These are phyloP conservation scores for Penicillium nucicola DNA, from an alignment of 495 filamentous ascomycete species.

Conservation along the genomic window DNA sequence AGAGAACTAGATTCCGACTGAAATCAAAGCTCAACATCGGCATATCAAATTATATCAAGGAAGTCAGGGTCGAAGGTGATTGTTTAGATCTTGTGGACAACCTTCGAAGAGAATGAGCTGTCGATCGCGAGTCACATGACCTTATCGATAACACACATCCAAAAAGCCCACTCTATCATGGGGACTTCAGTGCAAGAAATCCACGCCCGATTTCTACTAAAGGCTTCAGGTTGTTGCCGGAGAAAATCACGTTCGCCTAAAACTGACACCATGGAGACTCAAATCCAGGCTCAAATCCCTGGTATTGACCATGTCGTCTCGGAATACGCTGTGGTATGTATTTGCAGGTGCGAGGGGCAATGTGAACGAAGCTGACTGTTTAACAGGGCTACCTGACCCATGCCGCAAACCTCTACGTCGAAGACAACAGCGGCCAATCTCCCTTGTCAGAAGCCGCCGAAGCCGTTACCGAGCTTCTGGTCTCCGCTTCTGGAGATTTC, in stretches of 20 bases:
- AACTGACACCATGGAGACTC: constrained; percentile 70
- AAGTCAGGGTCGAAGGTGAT: no score
- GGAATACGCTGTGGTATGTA: constrained; percentile 75
- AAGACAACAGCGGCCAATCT: constrained; percentile 64
- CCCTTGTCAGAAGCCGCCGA: constrained; percentile 82
- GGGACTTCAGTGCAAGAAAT: neutral
- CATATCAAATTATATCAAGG: no score
- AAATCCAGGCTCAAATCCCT: constrained; percentile 83
- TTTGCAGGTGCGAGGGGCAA: neutral
- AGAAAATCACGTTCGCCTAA: neutral
- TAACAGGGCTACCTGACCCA: constrained; percentile 81
- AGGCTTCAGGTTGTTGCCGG: constrained; percentile 1
- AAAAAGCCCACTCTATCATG: constrained; percentile 23
- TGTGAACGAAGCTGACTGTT: constrained; percentile 11
- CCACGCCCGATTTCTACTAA: constrained; percentile 6
- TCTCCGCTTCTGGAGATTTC: constrained; percentile 85
- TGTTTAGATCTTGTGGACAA: no score
- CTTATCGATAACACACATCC: constrained; percentile 29
- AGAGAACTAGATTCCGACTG: no score
- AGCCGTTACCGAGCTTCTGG: constrained; percentile 76
- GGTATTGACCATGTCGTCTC: constrained; percentile 86
- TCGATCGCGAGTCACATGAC: constrained; percentile 11
- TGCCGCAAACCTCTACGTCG: constrained; percentile 77
- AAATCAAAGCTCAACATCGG: no score
- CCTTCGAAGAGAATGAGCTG: no score